phyloP scores from a whole-genome alignment of 2,329 filamentous ascomycete genomes.

The Alternaria sp. region DNA sequence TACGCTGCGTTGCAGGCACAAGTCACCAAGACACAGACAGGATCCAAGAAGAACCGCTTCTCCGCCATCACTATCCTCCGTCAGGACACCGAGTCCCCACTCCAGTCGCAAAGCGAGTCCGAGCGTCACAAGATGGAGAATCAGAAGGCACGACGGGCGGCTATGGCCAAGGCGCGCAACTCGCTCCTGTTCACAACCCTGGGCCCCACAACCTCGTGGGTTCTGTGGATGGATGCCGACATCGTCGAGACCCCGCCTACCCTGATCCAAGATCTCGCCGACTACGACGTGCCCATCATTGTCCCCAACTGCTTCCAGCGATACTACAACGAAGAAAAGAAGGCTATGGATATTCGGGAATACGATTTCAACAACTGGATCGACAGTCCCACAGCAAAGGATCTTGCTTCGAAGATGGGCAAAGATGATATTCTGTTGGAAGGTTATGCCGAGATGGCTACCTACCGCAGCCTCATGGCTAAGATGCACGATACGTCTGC shows the following conservation, averaged over 20 bases:
- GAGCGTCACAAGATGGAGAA: constrained; percentile 92
- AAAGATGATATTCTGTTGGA: constrained; percentile 93
- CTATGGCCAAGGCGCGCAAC: constrained; percentile 94
- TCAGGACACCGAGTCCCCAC: constrained; percentile 89
- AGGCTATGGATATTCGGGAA: constrained; percentile 76
- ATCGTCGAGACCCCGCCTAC: constrained; percentile 86
- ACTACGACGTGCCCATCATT: constrained; percentile 88
- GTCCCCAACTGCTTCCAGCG: constrained; percentile 96
- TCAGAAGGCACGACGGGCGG: constrained; percentile 84
- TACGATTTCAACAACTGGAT: constrained; percentile 99
- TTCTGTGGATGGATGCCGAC: constrained; percentile 94
- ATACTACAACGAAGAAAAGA: constrained; percentile 74
- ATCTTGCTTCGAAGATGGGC: constrained; percentile 80
- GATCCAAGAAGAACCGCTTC: constrained; percentile 82
- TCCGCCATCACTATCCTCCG: constrained; percentile 92
- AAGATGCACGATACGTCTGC: constrained; percentile 69
- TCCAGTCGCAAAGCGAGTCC: constrained; percentile 81
- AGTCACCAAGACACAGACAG: constrained; percentile 85
- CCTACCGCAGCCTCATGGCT: constrained; percentile 91
- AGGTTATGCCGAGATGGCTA: constrained; percentile 92
- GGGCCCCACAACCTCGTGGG: constrained; percentile 91
- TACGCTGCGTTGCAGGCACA: constrained; percentile 84
- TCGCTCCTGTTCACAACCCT: constrained; percentile 94
- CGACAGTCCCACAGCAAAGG: constrained; percentile 81
- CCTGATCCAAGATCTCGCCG: constrained; percentile 90